Conservation (phyloP, 2,329 filamentous ascomycete genomes). For the Colletotrichum agaves region DNA sequence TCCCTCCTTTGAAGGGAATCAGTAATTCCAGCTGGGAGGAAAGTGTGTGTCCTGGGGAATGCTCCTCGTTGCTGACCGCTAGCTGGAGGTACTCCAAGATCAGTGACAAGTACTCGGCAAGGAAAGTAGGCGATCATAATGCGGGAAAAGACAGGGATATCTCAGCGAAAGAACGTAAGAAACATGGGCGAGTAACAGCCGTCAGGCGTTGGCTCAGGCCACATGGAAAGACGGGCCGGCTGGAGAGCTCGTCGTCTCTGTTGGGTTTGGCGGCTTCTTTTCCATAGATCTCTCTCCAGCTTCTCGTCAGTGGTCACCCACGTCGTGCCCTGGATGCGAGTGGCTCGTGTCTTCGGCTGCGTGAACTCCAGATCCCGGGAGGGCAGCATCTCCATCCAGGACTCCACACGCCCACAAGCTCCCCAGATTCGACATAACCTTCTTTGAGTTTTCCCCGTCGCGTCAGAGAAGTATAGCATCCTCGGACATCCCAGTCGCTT, state of each 20-base stretch:
- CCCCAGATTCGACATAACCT: conserved; percentile 29
- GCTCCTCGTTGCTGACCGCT: no score
- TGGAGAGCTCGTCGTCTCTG: conserved; percentile 2
- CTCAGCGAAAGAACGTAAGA: neutral
- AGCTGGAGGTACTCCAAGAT: no score
- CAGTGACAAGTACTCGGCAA: no score
- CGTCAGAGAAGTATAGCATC: conserved; percentile 7
- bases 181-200: neutral
- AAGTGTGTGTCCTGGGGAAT: no score
- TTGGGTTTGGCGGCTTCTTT: conserved; percentile 13
- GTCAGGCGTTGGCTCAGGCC: conserved; percentile 14
- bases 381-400: conserved; percentile 13
- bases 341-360: conserved; percentile 24
- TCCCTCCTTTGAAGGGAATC: no score
- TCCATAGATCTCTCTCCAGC: conserved; percentile 33
- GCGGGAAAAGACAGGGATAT: neutral
- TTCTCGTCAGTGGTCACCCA: conserved; percentile 8
- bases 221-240: conserved; percentile 36
- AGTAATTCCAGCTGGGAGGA: no score
- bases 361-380: neutral
- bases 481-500: conserved; percentile 20
- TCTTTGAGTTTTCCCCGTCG: conserved; percentile 21
- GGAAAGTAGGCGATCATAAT: no score
- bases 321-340: conserved; percentile 9
- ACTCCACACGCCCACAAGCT: conserved; percentile 31